These are phyloP conservation scores for Oryza punctata DNA, from an alignment of 176 grass and related monocot species.

Conservation along the genomic window DNA sequence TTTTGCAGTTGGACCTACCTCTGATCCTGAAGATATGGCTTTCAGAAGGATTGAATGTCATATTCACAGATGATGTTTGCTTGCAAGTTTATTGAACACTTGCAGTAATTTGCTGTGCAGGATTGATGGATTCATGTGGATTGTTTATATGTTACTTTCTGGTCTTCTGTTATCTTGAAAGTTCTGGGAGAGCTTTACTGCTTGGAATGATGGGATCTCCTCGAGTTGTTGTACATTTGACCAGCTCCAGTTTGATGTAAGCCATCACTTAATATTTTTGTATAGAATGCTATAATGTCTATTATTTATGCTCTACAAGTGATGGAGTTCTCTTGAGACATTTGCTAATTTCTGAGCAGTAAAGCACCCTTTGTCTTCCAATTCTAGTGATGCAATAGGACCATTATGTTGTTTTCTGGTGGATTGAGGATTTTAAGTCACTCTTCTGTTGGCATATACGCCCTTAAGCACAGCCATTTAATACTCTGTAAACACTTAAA, in stretches of 20 bases:
- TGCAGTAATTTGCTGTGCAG: conserved; percentile 80
- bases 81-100: conserved; percentile 94
- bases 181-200: conserved; percentile 43
- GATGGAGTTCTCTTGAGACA: conserved; percentile 21
- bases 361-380: not conserved
- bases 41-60: conserved; percentile 56
- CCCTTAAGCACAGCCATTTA: not conserved
- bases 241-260: conserved; percentile 60
- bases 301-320: conserved; percentile 5
- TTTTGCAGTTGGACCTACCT: conserved; percentile 65
- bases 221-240: conserved; percentile 47
- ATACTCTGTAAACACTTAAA: not conserved
- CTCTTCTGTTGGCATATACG: not conserved
- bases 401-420: not conserved
- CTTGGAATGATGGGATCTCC: conserved; percentile 49
- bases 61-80: conserved; percentile 67
- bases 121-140: conserved; percentile 34
- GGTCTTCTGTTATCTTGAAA: conserved; percentile 36
- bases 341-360: conserved; percentile 11
- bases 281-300: conserved; percentile 42
- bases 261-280: conserved; percentile 45
- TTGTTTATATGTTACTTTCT: conserved; percentile 44
- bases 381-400: not conserved
- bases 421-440: not conserved
- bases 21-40: conserved; percentile 65